These are phyloP conservation scores for Apophysomyces sp. DNA, from an alignment of 371 early-diverging fungal species.

Conservation along the genomic window DNA sequence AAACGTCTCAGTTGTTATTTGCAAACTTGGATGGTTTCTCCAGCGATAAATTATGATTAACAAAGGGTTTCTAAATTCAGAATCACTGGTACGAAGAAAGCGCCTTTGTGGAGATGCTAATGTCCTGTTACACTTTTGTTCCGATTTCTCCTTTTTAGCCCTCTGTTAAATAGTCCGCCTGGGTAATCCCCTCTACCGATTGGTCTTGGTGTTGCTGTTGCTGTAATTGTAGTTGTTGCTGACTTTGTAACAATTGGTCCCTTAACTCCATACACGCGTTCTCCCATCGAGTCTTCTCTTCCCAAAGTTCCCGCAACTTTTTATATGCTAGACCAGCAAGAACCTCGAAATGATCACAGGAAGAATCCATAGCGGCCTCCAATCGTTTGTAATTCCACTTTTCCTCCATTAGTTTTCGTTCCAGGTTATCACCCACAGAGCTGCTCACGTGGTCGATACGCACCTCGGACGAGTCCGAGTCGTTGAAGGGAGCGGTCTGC, in stretches of 20 bases:
- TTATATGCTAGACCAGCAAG: slow-evolving; percentile 53
- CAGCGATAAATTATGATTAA: no score
- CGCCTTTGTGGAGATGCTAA: no score
- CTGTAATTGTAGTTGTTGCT: background rate
- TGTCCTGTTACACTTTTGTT: no score
- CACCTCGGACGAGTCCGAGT: background rate
- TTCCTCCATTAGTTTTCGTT: slow-evolving; percentile 48
- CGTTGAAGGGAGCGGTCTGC: slow-evolving; percentile 13
- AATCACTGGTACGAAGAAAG: no score
- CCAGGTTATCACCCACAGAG: slow-evolving; percentile 6
- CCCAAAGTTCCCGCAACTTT: slow-evolving; percentile 52
- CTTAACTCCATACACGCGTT: slow-evolving; percentile 28
- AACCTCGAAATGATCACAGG: slow-evolving; percentile 52
- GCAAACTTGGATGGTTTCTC: no score
- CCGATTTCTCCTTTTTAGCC: no score
- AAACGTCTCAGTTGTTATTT: no score
- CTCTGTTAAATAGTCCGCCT: no score
- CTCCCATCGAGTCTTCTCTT: slow-evolving; percentile 43
- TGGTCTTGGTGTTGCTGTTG: background rate
- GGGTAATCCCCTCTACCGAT: no score
- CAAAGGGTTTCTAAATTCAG: no score
- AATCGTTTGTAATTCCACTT: slow-evolving; percentile 35
- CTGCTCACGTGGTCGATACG: background rate
- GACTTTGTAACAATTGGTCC: slow-evolving; percentile 5
- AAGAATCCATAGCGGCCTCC: slow-evolving; percentile 45